phyloP scores from a whole-genome alignment of 768 basidiomycete genomes.

The Zangia roseola region DNA sequence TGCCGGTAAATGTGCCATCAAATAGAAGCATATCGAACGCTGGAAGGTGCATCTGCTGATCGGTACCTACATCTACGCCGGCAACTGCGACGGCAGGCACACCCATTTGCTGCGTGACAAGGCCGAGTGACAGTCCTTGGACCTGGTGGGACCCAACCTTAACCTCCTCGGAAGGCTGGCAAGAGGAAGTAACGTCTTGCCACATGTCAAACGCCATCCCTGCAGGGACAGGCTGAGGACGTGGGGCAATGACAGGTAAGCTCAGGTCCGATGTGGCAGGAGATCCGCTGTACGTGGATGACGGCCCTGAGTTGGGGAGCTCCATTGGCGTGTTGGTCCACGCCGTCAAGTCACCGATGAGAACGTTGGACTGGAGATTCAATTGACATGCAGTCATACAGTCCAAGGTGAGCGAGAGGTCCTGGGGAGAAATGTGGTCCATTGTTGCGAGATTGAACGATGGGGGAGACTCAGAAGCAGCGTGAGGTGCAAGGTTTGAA shows the following conservation, averaged over 20 bases:
- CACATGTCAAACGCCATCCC: conserved; percentile 18
- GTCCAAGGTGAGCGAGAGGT: conserved; percentile 12
- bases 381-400: conserved; percentile 7
- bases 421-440: conserved; percentile 26
- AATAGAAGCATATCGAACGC: conserved; percentile 21
- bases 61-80: conserved; percentile 1
- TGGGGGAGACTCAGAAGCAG: conserved; percentile 5
- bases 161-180: neutral
- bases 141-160: conserved; percentile 1
- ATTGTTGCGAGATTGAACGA: conserved; percentile 24
- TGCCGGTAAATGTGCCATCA: conserved; percentile 5
- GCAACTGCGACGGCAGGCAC: conserved; percentile 4
- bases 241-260: conserved; percentile 29
- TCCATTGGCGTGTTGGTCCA: conserved; percentile 16
- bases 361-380: conserved; percentile 2
- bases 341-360: conserved; percentile 1
- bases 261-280: conserved; percentile 33
- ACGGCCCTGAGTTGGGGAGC: conserved; percentile 32
- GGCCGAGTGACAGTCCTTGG: neutral
- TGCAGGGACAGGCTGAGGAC: conserved; percentile 17
- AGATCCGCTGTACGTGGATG: conserved; percentile 45
- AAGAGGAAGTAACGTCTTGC: conserved; percentile 12
- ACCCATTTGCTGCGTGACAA: conserved; percentile 6
- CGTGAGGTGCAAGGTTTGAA: conserved; percentile 22
- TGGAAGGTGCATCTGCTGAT: conserved; percentile 1